Conservation (phyloP, 176 grass and related monocot species). For the Tillandsia leiboldiana region DNA sequence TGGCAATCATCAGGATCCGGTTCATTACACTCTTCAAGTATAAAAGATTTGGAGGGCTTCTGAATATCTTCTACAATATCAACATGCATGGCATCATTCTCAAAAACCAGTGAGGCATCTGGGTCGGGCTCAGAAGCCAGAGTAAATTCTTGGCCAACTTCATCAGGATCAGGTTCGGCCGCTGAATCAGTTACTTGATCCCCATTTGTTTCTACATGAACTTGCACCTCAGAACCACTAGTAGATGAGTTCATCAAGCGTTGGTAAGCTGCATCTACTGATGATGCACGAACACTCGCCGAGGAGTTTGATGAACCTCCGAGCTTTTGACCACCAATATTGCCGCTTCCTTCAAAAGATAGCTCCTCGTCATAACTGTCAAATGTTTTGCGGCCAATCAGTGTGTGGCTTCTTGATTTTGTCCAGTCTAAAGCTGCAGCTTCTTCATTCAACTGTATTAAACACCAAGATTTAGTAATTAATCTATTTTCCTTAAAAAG, state of each 20-base stretch:
- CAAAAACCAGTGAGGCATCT: background rate
- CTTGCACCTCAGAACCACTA: slow-evolving; percentile 7
- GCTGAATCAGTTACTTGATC: slow-evolving; percentile 1
- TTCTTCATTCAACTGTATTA: slow-evolving; percentile 81
- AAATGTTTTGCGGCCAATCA: slow-evolving; percentile 48
- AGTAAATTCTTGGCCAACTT: slow-evolving; percentile 3
- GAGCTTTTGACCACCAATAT: slow-evolving; percentile 39
- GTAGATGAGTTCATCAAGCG: slow-evolving; percentile 38
- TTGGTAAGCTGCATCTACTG: slow-evolving; percentile 59
- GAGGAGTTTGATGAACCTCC: slow-evolving; percentile 48
- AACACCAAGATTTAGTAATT: slow-evolving; percentile 4
- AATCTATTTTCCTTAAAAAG: background rate
- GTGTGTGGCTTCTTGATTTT: slow-evolving; percentile 69
- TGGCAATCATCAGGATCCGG: slow-evolving; percentile 33
- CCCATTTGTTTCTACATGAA: slow-evolving; percentile 11
- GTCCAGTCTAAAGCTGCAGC: slow-evolving; percentile 75
- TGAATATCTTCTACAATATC: slow-evolving; percentile 6
- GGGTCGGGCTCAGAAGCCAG: slow-evolving; percentile 19
- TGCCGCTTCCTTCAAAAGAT: slow-evolving; percentile 24
- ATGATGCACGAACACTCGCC: slow-evolving; percentile 41
- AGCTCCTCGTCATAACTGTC: slow-evolving; percentile 62
- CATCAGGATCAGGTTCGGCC: slow-evolving; percentile 27
- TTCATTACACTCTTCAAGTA: slow-evolving; percentile 14
- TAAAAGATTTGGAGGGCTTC: slow-evolving; percentile 10
- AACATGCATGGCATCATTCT: slow-evolving; percentile 28